Evolutionary conservation across 331 rosid species (phyloP), one percentile per base, ranked within the genome.

Genomic region (Arachis monticola): DNA sequence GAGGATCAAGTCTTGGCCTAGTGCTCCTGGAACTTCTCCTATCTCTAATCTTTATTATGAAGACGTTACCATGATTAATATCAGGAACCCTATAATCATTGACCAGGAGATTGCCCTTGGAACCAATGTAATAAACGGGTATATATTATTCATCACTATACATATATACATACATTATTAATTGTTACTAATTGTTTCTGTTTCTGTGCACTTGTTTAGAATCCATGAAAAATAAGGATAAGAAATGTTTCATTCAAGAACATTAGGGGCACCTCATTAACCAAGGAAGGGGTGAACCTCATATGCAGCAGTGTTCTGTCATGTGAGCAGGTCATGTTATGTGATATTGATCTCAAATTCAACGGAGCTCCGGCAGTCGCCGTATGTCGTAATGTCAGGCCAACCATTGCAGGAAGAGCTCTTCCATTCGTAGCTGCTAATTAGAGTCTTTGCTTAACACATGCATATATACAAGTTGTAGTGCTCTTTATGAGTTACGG

Each of bases 41-140:
- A 73, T 74, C 2, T 46, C 79, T 5, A n/a, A 83, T 46, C 48
- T 88, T 68, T 69, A 68, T 27, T 83, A 79, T 62, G 85, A 83
- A 57, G 80, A 83, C 50, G 60, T 85, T 45, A 69, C 11, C 38
- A 85, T 89, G 88, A 3, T 2, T 0, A 41, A 85, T 42, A 89
- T 87, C 22, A 0, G 1, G 4, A 80, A 78, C n/a, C 91, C 89
- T 0, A 67, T 90, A 6, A 10, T 84, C 22, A 81, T 90, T 22
- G 91, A 87, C 68, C 91, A 89, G 69, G 84, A 59, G 22, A 89
- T 31, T 85, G 93, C 79, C 91, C 88, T 11, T 79, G 65, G 67
- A 67, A 67, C 12, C 53, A 53, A 0, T 87, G 92, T 72, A 48
- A 56, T 8, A 42, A 44, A 8, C 1, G 48, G 83, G 88, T 83